Evolutionary conservation across 371 early-diverging fungal genomes (phyloP).

Genomic region (Haplosporangium sp.): DNA sequence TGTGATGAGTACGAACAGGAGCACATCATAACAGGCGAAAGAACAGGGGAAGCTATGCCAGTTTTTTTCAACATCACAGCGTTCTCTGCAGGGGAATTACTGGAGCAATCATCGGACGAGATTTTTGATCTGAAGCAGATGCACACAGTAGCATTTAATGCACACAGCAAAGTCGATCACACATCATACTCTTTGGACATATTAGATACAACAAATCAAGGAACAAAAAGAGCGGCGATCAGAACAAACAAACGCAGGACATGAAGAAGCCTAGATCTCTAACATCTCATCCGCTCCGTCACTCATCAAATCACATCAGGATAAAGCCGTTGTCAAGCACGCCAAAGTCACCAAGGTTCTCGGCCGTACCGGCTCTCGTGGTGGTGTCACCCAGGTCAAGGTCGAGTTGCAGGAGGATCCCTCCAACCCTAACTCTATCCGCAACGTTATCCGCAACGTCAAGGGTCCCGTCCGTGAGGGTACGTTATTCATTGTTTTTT

Average conservation of each 20-base stretch:
- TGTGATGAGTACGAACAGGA: neutral
- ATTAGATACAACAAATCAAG: neutral
- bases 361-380: constrained; percentile 99
- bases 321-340: constrained; percentile 88
- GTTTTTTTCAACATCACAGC: neutral
- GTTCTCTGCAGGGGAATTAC: neutral
- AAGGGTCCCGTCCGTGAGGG: constrained; percentile 97
- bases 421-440: constrained; percentile 68
- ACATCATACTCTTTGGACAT: too few relatives aligned
- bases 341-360: constrained; percentile 96
- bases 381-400: constrained; percentile 99
- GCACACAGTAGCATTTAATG: neutral
- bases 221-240: neutral
- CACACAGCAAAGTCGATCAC: neutral
- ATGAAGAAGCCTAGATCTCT: neutral
- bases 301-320: constrained; percentile 51
- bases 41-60: constrained; percentile 36
- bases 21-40: neutral
- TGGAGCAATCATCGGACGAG: neutral
- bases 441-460: constrained; percentile 99
- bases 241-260: neutral
- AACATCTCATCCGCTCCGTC: constrained; percentile 1
- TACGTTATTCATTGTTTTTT: constrained; percentile 17
- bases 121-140: neutral
- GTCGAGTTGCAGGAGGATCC: constrained; percentile 97